phyloP scores from a whole-genome alignment of 2,329 filamentous ascomycete genomes.

The Fusarium penzigii region DNA sequence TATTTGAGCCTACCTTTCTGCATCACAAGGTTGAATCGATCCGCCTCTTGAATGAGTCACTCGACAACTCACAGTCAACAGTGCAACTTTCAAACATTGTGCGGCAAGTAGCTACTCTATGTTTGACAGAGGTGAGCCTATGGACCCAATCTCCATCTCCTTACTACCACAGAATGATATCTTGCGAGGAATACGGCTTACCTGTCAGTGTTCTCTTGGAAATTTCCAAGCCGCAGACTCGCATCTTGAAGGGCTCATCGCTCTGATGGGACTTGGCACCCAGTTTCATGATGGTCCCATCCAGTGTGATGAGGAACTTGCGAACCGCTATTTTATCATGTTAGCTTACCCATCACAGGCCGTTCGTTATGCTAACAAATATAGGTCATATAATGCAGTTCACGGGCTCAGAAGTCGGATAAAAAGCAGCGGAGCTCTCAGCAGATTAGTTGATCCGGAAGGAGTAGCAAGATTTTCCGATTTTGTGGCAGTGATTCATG shows the following conservation, averaged over 20 bases:
- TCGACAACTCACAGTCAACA: conserved; percentile 4
- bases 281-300: conserved; percentile 1
- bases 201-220: conserved; percentile 14
- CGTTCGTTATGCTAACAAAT: neutral
- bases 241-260: conserved; percentile 20
- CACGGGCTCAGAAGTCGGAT: conserved; percentile 25
- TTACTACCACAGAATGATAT: neutral
- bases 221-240: conserved; percentile 20
- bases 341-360: neutral
- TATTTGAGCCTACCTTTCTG: conserved; percentile 20
- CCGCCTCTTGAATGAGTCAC: conserved; percentile 16
- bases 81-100: conserved; percentile 18
- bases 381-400: conserved; percentile 18
- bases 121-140: conserved; percentile 16
- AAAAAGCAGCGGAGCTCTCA: conserved; percentile 9
- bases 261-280: conserved; percentile 17
- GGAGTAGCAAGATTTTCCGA: conserved; percentile 8
- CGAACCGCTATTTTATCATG: conserved; percentile 23
- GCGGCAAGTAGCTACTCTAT: conserved; percentile 20
- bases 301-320: conserved; percentile 20
- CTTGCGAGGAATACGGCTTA: neutral
- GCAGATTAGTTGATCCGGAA: conserved; percentile 7
- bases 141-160: too few relatives aligned
- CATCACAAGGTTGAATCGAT: conserved; percentile 24
- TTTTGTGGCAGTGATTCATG: conserved; percentile 14